Base-by-base conservation (phyloP, 352 stramenopile species). In the Thraustochytrium sp. region DNA sequence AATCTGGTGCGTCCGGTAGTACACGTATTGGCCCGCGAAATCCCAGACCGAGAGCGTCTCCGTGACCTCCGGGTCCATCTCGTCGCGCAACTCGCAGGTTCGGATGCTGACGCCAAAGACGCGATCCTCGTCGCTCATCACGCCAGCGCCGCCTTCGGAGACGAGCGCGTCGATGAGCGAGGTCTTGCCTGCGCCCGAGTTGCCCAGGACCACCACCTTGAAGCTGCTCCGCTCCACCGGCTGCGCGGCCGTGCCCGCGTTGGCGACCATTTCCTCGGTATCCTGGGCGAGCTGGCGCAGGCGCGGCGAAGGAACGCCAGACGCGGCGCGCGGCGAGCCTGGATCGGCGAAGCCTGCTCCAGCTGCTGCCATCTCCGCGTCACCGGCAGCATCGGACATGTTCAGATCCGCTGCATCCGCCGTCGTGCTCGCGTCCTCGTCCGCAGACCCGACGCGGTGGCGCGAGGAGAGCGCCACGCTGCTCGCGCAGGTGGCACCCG, bases 121-220 rank as follows among this genome's bases (percentile, higher is more conserved):
- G 18, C 68, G 68, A 23, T 80, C 68, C 38, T 80, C 68, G 26
- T 34, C 54, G 5, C 5, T 63, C 5, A 38, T 63, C 36, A 38
- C 21, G 36, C 54, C 5, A 5, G 5, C 53, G 37, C 68, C 53
- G 59, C 59, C 42, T 11, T 31, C 59, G 11, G 31, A 55, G 13
- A 80, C 34, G 18, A 80, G 53, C 23, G 48, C 36, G 13, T 38
- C 11, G 42, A 80, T 80, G 1, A 80, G 48, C 23, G 68, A 80
- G 21, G 68, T 65, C 51, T 80, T 80, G 13, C 68, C 68, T 21
- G 68, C 68, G 18, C 13, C 42, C 16, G 31, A 46, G 26, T 80
- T 46, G 29, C 68, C 68, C 18, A 80, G 68, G 2, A 80, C 68
- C 23, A 80, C 68, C 8, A 80, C 46, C n/a, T 80, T 80, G 46